phyloP scores from a whole-genome alignment of 2,329 filamentous ascomycete genomes.

The Botrytis medusae region DNA sequence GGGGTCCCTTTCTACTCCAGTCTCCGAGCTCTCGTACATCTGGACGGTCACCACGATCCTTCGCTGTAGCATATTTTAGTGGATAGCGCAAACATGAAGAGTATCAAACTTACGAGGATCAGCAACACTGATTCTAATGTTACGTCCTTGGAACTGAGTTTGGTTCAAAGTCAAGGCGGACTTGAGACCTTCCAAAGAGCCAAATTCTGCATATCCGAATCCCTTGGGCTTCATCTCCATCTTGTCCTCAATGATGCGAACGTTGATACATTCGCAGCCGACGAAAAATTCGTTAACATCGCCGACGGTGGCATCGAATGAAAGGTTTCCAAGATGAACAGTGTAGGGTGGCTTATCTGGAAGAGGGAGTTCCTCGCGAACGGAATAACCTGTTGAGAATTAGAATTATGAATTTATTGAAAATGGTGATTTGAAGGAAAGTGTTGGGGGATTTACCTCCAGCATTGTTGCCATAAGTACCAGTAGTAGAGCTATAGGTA shows the following conservation, averaged over 20 bases:
- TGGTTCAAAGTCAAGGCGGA: slow-evolving; percentile 84
- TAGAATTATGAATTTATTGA: slow-evolving; percentile 25
- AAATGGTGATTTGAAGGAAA: not conserved
- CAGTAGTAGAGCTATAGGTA: slow-evolving; percentile 39
- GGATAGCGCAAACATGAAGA: slow-evolving; percentile 21
- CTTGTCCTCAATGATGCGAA: slow-evolving; percentile 96
- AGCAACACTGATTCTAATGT: slow-evolving; percentile 90
- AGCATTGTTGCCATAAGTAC: slow-evolving; percentile 36
- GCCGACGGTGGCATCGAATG: slow-evolving; percentile 85
- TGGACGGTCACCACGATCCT: slow-evolving; percentile 64
- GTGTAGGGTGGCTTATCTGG: slow-evolving; percentile 93
- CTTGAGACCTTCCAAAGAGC: slow-evolving; percentile 82
- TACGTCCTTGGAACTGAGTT: slow-evolving; percentile 79
- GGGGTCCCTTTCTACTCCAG: slow-evolving; percentile 91
- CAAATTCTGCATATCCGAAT: slow-evolving; percentile 97
- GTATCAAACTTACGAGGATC: slow-evolving; percentile 81
- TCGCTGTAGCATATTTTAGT: slow-evolving; percentile 56
- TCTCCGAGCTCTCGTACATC: slow-evolving; percentile 81
- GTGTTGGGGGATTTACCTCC: slow-evolving; percentile 34
- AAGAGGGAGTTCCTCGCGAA: slow-evolving; percentile 77
- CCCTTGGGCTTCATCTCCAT: slow-evolving; percentile 93
- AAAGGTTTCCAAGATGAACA: slow-evolving; percentile 93
- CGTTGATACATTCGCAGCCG: slow-evolving; percentile 81
- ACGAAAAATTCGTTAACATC: slow-evolving; percentile 84
- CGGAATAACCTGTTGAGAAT: slow-evolving; percentile 51